phyloP scores from a whole-genome alignment of 2,329 filamentous ascomycete genomes.

The Aureobasidium zeae region DNA sequence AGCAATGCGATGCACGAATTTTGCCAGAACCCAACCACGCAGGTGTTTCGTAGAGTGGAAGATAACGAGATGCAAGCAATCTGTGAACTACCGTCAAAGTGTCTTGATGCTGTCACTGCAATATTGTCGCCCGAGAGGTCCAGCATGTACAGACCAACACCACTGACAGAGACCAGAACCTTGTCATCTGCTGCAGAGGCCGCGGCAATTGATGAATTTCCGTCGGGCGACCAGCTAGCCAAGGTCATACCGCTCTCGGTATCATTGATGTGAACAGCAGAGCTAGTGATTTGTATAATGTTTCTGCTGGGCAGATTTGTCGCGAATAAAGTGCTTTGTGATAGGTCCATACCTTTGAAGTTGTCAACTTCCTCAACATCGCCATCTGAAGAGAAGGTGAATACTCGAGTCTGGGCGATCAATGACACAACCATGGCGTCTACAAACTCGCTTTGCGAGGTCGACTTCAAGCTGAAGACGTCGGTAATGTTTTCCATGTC shows the following conservation, averaged over 20 bases:
- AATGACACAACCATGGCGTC: conserved; percentile 76
- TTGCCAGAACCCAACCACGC: conserved; percentile 80
- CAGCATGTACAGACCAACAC: conserved; percentile 62
- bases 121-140: conserved; percentile 50
- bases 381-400: conserved; percentile 63
- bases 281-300: conserved; percentile 68
- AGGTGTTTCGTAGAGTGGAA: conserved; percentile 52
- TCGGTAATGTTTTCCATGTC: conserved; percentile 49
- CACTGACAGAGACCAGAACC: conserved; percentile 66
- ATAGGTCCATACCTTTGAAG: conserved; percentile 61
- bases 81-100: conserved; percentile 60
- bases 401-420: conserved; percentile 72
- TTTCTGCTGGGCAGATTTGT: conserved; percentile 52
- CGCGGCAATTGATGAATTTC: conserved; percentile 56
- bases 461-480: conserved; percentile 51
- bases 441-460: conserved; percentile 39
- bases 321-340: conserved; percentile 62
- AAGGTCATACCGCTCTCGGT: conserved; percentile 43
- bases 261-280: conserved; percentile 54
- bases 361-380: conserved; percentile 79
- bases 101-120: conserved; percentile 48
- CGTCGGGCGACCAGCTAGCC: conserved; percentile 49
- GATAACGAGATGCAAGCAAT: conserved; percentile 78
- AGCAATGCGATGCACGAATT: conserved; percentile 71
- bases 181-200: conserved; percentile 64